Conservation (phyloP, 2,329 filamentous ascomycete species). For the Fusarium algeriense region DNA sequence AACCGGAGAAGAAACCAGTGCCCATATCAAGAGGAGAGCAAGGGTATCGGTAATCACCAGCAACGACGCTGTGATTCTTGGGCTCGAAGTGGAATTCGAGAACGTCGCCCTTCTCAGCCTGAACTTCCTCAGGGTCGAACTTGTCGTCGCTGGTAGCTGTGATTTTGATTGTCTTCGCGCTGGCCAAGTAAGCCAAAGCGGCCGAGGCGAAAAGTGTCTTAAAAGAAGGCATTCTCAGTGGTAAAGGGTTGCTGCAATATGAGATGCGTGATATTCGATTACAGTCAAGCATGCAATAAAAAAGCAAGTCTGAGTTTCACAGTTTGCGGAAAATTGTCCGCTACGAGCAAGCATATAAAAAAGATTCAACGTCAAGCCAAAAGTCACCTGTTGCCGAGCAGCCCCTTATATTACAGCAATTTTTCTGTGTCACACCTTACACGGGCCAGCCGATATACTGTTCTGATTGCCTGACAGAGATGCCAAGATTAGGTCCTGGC, state of each 20-base stretch:
- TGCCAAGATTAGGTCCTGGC: conserved; percentile 17
- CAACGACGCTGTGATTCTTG: conserved; percentile 55
- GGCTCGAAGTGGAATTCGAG: conserved; percentile 55
- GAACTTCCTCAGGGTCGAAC: conserved; percentile 52
- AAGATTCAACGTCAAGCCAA: conserved; percentile 15
- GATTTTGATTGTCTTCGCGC: conserved; percentile 52
- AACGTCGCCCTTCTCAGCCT: conserved; percentile 51
- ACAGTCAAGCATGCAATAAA: background rate
- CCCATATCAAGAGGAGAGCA: conserved; percentile 51
- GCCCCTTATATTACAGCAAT: conserved; percentile 12
- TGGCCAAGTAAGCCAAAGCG: conserved; percentile 43
- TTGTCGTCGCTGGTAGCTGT: conserved; percentile 50
- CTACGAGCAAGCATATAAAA: conserved; percentile 17
- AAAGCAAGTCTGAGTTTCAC: background rate
- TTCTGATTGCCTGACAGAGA: conserved; percentile 11
- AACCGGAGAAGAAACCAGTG: conserved; percentile 56
- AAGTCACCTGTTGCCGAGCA: conserved; percentile 33
- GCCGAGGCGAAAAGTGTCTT: conserved; percentile 44
- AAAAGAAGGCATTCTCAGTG: conserved; percentile 48
- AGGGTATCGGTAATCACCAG: conserved; percentile 52
- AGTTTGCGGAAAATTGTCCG: background rate
- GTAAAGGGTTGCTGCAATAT: background rate
- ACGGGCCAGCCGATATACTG: conserved; percentile 17
- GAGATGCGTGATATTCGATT: background rate
- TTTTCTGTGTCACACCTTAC: conserved; percentile 21